These are phyloP conservation scores for Aspergillus niger DNA, from an alignment of 2,329 filamentous ascomycete species.

Conservation along the genomic window DNA sequence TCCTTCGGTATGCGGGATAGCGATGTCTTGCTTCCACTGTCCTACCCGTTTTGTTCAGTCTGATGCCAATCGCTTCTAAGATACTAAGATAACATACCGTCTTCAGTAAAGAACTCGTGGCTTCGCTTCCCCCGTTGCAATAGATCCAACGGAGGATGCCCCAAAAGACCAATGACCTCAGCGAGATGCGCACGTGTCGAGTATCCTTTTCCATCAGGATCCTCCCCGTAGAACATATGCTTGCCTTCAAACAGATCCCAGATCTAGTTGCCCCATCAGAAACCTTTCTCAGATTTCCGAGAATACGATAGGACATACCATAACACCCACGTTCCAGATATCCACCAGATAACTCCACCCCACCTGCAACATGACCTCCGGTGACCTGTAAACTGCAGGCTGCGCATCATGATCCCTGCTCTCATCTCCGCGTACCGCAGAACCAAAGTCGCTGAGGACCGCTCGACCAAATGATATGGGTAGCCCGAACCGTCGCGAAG, in stretches of 20 bases:
- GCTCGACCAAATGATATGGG: conserved; percentile 36
- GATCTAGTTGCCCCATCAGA: conserved; percentile 32
- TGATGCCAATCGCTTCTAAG: background rate
- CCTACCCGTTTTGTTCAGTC: background rate
- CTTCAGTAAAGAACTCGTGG: conserved; percentile 44
- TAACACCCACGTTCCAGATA: conserved; percentile 54
- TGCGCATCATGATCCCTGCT: conserved; percentile 49
- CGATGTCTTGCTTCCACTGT: conserved; percentile 26
- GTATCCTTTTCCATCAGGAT: conserved; percentile 37
- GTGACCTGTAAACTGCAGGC: conserved; percentile 35
- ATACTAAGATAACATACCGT: conserved; percentile 29
- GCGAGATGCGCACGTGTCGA: conserved; percentile 49
- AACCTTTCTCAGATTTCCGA: background rate
- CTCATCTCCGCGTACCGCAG: conserved; percentile 41
- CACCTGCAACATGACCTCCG: conserved; percentile 50
- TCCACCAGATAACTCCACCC: conserved; percentile 52
- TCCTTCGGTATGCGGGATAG: conserved; percentile 13
- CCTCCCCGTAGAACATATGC: conserved; percentile 46
- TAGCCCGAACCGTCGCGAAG: conserved; percentile 36
- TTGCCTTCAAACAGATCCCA: conserved; percentile 53
- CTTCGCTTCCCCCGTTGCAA: conserved; percentile 36
- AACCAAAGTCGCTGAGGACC: conserved; percentile 43
- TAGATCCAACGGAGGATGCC: conserved; percentile 43
- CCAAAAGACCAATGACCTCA: conserved; percentile 49
- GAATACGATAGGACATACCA: conserved; percentile 41